Percentiles rank a stretch among this genome's conserved stretches.
These are phyloP conservation scores for Leccinum disarticulatum DNA, from an alignment of 768 basidiomycete genomes.

Conservation along the genomic window DNA sequence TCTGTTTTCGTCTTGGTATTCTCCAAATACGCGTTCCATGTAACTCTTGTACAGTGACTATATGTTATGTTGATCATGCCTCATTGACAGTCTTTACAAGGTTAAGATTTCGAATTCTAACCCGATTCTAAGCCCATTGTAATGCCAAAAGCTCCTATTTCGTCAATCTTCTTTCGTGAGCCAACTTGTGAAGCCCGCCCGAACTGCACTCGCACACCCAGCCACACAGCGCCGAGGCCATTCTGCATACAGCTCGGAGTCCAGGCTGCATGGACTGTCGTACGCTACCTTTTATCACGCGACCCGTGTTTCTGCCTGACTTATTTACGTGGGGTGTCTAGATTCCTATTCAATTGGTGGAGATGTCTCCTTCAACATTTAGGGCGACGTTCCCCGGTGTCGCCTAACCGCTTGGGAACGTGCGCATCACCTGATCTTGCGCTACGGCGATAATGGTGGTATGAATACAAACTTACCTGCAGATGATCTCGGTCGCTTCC, in stretches of 20 bases:
- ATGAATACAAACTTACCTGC: not conserved
- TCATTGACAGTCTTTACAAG: no score
- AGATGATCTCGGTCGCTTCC: slow-evolving; percentile 71
- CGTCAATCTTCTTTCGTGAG: no score
- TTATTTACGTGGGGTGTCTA: slow-evolving; percentile 4
- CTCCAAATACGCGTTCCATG: not conserved
- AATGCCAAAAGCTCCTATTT: no score
- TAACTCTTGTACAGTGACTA: not conserved
- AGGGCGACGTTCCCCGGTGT: slow-evolving; percentile 86
- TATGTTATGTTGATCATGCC: not conserved
- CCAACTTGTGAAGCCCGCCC: not conserved
- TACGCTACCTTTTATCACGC: slow-evolving; percentile 34
- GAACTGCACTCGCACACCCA: not conserved
- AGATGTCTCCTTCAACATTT: slow-evolving; percentile 88
- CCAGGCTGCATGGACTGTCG: slow-evolving; percentile 88
- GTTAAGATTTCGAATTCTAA: no score
- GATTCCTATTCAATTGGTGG: slow-evolving; percentile 77
- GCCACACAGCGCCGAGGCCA: slow-evolving; percentile 22
- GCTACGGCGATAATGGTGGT: no score
- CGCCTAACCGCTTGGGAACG: slow-evolving; percentile 81
- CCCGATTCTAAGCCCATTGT: not conserved
- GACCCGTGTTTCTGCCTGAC: not conserved
- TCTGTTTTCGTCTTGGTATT: not conserved
- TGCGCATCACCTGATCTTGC: slow-evolving; percentile 15
- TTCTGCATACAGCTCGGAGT: slow-evolving; percentile 88